phyloP scores from a whole-genome alignment of 2,329 filamentous ascomycete genomes.

The Dactylellina haptotyla region DNA sequence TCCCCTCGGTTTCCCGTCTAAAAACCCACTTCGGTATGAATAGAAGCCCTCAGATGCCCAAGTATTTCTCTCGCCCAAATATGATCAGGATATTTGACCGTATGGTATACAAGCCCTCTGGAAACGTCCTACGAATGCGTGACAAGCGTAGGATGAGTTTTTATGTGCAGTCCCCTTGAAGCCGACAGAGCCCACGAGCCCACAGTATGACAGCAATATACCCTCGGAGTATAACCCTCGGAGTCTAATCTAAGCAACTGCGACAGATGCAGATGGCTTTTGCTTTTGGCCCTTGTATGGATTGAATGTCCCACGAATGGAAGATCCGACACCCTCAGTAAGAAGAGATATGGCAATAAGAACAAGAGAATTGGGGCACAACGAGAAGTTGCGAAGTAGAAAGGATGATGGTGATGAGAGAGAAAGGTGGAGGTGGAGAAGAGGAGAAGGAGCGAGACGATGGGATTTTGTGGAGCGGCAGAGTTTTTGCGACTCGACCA shows the following conservation, averaged over 20 bases:
- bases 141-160: conserved; percentile 38
- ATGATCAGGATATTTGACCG: conserved; percentile 21
- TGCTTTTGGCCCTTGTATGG: conserved; percentile 52
- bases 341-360: conserved; percentile 6
- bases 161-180: conserved; percentile 51
- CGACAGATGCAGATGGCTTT: conserved; percentile 49
- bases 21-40: conserved; percentile 42
- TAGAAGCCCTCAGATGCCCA: conserved; percentile 54
- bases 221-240: conserved; percentile 16
- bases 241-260: conserved; percentile 43
- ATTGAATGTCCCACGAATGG: conserved; percentile 37
- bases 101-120: conserved; percentile 46
- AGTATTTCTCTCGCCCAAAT: conserved; percentile 27
- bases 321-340: conserved; percentile 42
- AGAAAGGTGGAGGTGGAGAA: conserved; percentile 3
- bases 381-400: conserved; percentile 9
- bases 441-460: conserved; percentile 35
- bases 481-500: conserved; percentile 32
- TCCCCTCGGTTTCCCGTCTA: conserved; percentile 51
- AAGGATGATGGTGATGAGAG: conserved; percentile 11
- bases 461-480: conserved; percentile 11
- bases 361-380: conserved; percentile 15
- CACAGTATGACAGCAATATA: conserved; percentile 46
- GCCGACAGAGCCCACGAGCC: conserved; percentile 54
- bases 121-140: conserved; percentile 44